Conservation (phyloP, 2,329 filamentous ascomycete species). For the Fusarium tanahbumbuense region DNA sequence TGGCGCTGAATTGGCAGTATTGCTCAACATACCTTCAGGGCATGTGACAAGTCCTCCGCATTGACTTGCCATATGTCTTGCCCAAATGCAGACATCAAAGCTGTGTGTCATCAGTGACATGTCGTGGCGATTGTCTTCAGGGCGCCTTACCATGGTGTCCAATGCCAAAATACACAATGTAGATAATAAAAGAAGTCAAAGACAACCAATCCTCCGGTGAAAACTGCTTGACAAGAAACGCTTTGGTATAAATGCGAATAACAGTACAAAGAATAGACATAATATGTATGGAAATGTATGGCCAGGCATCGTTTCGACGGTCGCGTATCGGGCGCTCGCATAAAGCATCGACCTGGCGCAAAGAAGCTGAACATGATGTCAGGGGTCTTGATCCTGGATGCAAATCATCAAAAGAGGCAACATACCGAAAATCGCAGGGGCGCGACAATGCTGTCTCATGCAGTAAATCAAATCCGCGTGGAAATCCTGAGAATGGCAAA, state of each 20-base stretch:
- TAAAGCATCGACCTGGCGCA: conserved; percentile 2
- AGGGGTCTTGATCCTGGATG: neutral
- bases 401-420: neutral
- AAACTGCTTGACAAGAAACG: conserved; percentile 8
- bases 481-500: neutral
- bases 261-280: conserved; percentile 7
- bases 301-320: conserved; percentile 14
- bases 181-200: neutral
- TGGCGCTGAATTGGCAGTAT: too few species aligned
- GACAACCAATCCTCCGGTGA: conserved; percentile 14
- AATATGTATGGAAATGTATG: conserved; percentile 15
- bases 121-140: accelerated
- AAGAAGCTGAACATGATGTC: neutral
- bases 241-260: conserved; percentile 15
- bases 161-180: conserved; percentile 11
- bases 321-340: conserved; percentile 16
- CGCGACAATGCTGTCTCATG: neutral
- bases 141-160: conserved; percentile 9
- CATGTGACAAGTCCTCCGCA: neutral
- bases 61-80: conserved; percentile 21
- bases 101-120: accelerated
- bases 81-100: conserved; percentile 14
- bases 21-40: conserved; percentile 2
- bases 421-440: conserved; percentile 3
- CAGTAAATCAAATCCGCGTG: neutral